Evolutionary conservation across 805 yeast species (phyloP).

Genomic region (Saccharomycopsis olivae): DNA sequence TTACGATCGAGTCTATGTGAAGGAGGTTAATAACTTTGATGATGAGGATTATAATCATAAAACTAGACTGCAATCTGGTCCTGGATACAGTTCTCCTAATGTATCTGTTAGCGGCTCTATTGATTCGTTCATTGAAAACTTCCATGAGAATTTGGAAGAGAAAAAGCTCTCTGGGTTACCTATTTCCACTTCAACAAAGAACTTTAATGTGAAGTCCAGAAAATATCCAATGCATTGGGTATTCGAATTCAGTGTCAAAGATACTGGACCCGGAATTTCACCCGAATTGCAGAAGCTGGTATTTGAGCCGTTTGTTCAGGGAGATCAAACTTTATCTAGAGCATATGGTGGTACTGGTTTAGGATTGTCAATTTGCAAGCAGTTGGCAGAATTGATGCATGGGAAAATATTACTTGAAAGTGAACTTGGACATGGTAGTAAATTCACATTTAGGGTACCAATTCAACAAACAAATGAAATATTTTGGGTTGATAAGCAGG

Average conservation of each 20-base stretch:
- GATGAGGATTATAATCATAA: conserved; percentile 19
- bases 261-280: conserved; percentile 93
- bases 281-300: conserved; percentile 70
- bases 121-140: conserved; percentile 9
- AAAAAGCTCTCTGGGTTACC: conserved; percentile 13
- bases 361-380: conserved; percentile 83
- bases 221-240: conserved; percentile 40
- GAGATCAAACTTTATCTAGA: conserved; percentile 86
- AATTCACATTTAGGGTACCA: conserved; percentile 73
- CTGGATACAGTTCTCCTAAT: conserved; percentile 21
- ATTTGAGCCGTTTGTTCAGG: conserved; percentile 95
- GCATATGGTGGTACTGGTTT: conserved; percentile 95
- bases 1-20: conserved; percentile 37
- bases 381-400: conserved; percentile 82
- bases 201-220: conserved; percentile 14
- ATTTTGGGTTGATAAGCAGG: conserved; percentile 17
- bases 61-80: too few species aligned
- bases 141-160: conserved; percentile 10
- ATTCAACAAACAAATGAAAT: conserved; percentile 36
- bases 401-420: conserved; percentile 74
- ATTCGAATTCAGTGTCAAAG: conserved; percentile 63
- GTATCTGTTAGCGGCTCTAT: conserved; percentile 5
- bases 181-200: conserved; percentile 12
- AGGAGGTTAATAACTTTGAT: conserved; percentile 24
- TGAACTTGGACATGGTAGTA: conserved; percentile 71